Conservation (phyloP, 2,329 filamentous ascomycete genomes). For the Monosporascus sp. region DNA sequence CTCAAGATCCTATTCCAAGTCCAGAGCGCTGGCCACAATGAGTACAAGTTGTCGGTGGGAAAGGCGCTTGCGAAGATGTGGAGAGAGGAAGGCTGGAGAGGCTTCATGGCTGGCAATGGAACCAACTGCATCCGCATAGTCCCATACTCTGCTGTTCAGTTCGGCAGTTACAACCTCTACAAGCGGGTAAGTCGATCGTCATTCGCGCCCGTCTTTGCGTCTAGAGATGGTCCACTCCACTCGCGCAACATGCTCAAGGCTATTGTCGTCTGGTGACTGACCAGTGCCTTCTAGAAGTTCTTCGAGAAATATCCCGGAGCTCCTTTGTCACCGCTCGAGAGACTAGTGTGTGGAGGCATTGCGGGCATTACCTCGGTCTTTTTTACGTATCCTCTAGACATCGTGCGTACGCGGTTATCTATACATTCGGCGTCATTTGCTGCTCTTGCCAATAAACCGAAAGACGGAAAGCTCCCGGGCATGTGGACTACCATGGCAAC, state of each 20-base stretch:
- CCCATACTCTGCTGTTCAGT: constrained; percentile 96
- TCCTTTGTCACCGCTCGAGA: constrained; percentile 66
- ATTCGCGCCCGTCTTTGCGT: not conserved
- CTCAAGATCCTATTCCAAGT: constrained; percentile 98
- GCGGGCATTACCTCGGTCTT: constrained; percentile 95
- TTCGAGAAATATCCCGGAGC: constrained; percentile 72
- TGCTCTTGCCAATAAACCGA: constrained; percentile 58
- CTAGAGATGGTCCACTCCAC: not conserved
- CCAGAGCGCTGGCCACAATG: constrained; percentile 81
- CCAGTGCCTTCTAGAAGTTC: constrained; percentile 46
- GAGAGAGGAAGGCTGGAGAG: constrained; percentile 92
- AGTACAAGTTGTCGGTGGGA: constrained; percentile 88
- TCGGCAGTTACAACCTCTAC: constrained; percentile 97
- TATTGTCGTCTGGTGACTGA: constrained; percentile 5
- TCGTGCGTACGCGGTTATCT: constrained; percentile 89
- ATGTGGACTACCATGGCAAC: constrained; percentile 80
- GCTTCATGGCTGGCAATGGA: constrained; percentile 96
- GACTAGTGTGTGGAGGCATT: constrained; percentile 82
- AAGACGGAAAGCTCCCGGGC: constrained; percentile 63
- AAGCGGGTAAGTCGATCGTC: constrained; percentile 62
- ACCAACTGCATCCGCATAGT: constrained; percentile 98
- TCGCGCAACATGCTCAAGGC: not conserved
- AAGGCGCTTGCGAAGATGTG: constrained; percentile 94
- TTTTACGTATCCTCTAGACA: constrained; percentile 93
- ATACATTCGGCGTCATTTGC: constrained; percentile 98